phyloP scores from a whole-genome alignment of 2,329 filamentous ascomycete species.

The Exserohilum rostratum region DNA sequence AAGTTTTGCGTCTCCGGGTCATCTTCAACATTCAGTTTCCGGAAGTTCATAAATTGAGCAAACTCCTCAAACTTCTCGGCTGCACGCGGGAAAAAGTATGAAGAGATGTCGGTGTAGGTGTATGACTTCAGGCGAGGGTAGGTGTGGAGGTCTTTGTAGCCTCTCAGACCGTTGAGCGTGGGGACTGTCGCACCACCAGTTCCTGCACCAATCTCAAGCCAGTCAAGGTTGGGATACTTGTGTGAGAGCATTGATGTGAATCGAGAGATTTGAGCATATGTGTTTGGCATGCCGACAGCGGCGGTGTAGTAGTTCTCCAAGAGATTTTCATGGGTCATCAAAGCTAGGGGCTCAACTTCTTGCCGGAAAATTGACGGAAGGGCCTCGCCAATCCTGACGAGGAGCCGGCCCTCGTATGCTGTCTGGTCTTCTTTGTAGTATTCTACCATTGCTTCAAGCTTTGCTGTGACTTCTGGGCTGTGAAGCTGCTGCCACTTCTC shows the following conservation, averaged over 20 bases:
- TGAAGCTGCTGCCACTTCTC: constrained; percentile 18
- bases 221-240: constrained; percentile 21
- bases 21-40: constrained; percentile 27
- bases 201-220: constrained; percentile 25
- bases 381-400: constrained; percentile 19
- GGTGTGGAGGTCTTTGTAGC: constrained; percentile 1
- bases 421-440: constrained; percentile 15
- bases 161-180: constrained; percentile 14
- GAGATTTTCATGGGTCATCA: constrained; percentile 23
- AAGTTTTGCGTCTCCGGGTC: constrained; percentile 30
- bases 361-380: constrained; percentile 18
- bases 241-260: constrained; percentile 18
- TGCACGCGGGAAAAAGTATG: constrained; percentile 26
- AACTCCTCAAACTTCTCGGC: constrained; percentile 17
- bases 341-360: constrained; percentile 18
- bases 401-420: constrained; percentile 20
- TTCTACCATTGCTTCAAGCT: constrained; percentile 9
- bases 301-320: constrained; percentile 22
- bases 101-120: constrained; percentile 27
- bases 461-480: constrained; percentile 4
- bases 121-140: constrained; percentile 22
- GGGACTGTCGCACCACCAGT: constrained; percentile 23
- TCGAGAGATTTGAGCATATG: constrained; percentile 21
- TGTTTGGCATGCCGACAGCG: constrained; percentile 22
- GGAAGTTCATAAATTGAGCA: constrained; percentile 20